Percentiles rank a stretch among this genome's conserved stretches.
These are phyloP conservation scores for Adenanthera pavonina DNA, from an alignment of 306 rosid genomes.

Conservation along the genomic window DNA sequence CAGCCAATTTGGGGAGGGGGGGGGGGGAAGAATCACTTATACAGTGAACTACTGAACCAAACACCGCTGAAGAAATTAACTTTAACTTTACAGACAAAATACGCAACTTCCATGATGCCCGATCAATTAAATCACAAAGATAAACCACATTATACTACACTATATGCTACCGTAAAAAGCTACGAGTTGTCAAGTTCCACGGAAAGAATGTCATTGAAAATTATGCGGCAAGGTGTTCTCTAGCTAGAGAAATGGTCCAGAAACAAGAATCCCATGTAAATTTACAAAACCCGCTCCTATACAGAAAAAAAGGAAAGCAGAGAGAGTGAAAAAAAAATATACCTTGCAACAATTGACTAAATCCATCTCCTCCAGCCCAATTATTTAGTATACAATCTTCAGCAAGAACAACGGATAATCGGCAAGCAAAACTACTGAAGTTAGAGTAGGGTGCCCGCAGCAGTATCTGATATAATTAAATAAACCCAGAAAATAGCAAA, in stretches of 20 bases:
- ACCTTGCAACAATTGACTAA: constrained; percentile 82
- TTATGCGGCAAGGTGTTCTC: neutral
- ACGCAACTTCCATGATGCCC: neutral
- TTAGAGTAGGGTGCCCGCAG: constrained; percentile 46
- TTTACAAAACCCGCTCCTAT: neutral
- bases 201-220: neutral
- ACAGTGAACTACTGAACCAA: neutral
- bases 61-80: neutral
- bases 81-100: neutral
- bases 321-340: constrained; percentile 9
- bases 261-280: neutral
- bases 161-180: neutral
- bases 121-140: neutral
- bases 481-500: constrained; percentile 18
- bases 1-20: neutral
- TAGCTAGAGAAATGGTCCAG: neutral
- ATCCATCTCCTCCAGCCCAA: constrained; percentile 61
- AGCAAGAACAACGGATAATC: constrained; percentile 42
- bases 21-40: neutral
- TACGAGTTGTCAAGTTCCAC: neutral
- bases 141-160: neutral
- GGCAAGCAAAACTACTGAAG: constrained; percentile 35
- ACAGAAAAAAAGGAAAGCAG: neutral
- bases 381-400: constrained; percentile 42
- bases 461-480: constrained; percentile 52